Evolutionary conservation across 805 yeast species (phyloP).

Genomic region (Kregervanrija delftensis): DNA sequence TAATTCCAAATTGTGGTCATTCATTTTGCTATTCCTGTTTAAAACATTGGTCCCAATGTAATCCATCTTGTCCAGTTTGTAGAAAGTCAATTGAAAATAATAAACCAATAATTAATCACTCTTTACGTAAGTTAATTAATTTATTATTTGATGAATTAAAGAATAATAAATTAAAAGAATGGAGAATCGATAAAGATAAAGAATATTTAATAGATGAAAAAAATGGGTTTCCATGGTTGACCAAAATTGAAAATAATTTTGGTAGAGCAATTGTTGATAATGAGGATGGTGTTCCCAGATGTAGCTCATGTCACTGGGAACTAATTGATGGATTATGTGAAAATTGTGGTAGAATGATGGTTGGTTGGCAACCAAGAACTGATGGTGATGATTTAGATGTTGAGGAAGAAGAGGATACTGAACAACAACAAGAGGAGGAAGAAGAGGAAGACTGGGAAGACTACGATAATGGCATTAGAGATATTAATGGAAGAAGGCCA

Average conservation of each 20-base stretch:
- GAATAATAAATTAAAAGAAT: slow-evolving; percentile 2
- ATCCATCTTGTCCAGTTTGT: slow-evolving; percentile 64
- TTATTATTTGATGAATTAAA: slow-evolving; percentile 29
- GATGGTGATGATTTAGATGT: slow-evolving; percentile 10
- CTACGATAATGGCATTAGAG: slow-evolving; percentile 7
- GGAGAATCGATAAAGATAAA: slow-evolving; percentile 22
- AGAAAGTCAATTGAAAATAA: slow-evolving; percentile 36
- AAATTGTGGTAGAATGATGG: slow-evolving; percentile 56
- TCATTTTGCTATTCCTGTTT: slow-evolving; percentile 65
- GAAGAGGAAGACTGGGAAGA: slow-evolving; percentile 6
- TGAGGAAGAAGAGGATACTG: slow-evolving; percentile 5
- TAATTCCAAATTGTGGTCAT: slow-evolving; percentile 60
- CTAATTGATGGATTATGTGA: slow-evolving; percentile 59
- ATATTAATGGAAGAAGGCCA: not conserved
- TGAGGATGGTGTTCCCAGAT: slow-evolving; percentile 68
- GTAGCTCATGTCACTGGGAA: slow-evolving; percentile 78
- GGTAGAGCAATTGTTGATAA: slow-evolving; percentile 50
- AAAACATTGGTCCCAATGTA: slow-evolving; percentile 52
- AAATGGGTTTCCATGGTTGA: slow-evolving; percentile 34
- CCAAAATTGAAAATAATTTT: slow-evolving; percentile 39
- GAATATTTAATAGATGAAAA: slow-evolving; percentile 35
- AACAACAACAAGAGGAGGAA: slow-evolving; percentile 2
- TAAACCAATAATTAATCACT: slow-evolving; percentile 48
- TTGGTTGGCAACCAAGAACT: slow-evolving; percentile 12
- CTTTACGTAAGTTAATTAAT: slow-evolving; percentile 40